These are phyloP conservation scores for Dichotomopilus funicola DNA, from an alignment of 2,329 filamentous ascomycete species.

Conservation along the genomic window DNA sequence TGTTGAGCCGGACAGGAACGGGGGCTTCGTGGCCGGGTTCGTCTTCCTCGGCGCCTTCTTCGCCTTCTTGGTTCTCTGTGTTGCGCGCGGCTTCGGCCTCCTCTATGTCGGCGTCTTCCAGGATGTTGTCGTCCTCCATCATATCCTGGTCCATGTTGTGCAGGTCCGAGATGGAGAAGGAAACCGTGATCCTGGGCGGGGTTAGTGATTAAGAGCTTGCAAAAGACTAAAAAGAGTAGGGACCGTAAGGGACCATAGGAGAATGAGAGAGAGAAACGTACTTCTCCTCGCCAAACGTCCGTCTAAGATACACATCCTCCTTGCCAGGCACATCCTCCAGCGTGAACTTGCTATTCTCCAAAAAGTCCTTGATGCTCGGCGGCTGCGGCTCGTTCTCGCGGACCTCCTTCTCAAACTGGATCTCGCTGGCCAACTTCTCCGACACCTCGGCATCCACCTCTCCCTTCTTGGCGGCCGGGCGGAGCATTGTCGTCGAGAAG, in stretches of 20 bases:
- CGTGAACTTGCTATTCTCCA: conserved; percentile 79
- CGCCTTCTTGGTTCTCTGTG: conserved; percentile 46
- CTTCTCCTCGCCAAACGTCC: conserved; percentile 83
- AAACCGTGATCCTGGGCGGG: conserved; percentile 51
- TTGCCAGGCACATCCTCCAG: conserved; percentile 74
- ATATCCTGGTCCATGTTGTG: conserved; percentile 57
- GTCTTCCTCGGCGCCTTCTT: conserved; percentile 43
- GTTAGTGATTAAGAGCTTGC: background rate
- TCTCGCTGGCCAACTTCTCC: conserved; percentile 78
- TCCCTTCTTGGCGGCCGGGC: conserved; percentile 33
- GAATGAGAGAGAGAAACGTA: conserved; percentile 37
- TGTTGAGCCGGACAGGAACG: conserved; percentile 76
- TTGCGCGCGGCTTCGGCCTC: conserved; percentile 42
- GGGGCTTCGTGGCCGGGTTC: conserved; percentile 45
- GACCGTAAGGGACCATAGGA: background rate
- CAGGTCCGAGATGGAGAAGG: conserved; percentile 80
- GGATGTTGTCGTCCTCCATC: conserved; percentile 46
- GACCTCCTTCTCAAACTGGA: conserved; percentile 77
- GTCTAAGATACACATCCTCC: conserved; percentile 80
- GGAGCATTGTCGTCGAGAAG: conserved; percentile 44
- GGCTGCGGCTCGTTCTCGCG: conserved; percentile 66
- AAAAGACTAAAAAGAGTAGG: background rate
- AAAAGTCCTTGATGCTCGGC: conserved; percentile 75
- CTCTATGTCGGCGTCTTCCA: conserved; percentile 39
- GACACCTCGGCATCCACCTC: conserved; percentile 73